Evolutionary conservation across 345 rosid genomes (phyloP).

Genomic region (Linum tenue): DNA sequence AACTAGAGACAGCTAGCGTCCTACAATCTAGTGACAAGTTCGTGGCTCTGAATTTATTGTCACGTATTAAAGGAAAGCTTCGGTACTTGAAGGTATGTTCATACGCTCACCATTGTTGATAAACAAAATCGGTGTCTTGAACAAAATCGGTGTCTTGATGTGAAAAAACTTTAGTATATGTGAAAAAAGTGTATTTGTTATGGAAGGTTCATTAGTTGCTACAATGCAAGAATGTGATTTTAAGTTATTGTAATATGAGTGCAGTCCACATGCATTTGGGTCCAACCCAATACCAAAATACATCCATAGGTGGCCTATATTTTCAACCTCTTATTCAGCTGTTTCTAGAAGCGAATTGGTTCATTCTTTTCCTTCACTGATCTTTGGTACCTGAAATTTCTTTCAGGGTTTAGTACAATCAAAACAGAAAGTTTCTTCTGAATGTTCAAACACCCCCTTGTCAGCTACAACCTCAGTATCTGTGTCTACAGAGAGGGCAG

Average conservation of each 20-base stretch:
- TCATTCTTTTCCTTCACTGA: neutral
- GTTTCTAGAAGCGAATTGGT: no score
- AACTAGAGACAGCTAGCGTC: slow-evolving; percentile 68
- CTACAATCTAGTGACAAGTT: slow-evolving; percentile 71
- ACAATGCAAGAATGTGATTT: no score
- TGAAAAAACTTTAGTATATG: no score
- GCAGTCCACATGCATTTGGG: no score
- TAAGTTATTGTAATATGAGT: no score
- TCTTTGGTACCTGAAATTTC: neutral
- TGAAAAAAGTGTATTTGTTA: no score
- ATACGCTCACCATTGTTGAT: neutral
- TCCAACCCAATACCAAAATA: no score
- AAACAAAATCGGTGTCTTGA: neutral
- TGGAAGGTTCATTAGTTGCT: no score
- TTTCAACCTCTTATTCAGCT: no score
- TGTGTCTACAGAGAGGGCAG: slow-evolving; percentile 29
- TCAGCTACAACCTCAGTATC: slow-evolving; percentile 19
- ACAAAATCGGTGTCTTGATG: neutral
- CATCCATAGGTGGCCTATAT: no score
- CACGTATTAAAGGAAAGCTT: slow-evolving; percentile 67
- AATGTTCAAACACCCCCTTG: slow-evolving; percentile 32
- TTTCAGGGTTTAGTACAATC: slow-evolving; percentile 71
- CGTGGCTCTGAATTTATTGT: slow-evolving; percentile 47
- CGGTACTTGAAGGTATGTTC: slow-evolving; percentile 75
- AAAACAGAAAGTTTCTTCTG: slow-evolving; percentile 39